Conservation (phyloP, 1,139 yeast genomes). For the Hemisphaericaspora xylanilytica region DNA sequence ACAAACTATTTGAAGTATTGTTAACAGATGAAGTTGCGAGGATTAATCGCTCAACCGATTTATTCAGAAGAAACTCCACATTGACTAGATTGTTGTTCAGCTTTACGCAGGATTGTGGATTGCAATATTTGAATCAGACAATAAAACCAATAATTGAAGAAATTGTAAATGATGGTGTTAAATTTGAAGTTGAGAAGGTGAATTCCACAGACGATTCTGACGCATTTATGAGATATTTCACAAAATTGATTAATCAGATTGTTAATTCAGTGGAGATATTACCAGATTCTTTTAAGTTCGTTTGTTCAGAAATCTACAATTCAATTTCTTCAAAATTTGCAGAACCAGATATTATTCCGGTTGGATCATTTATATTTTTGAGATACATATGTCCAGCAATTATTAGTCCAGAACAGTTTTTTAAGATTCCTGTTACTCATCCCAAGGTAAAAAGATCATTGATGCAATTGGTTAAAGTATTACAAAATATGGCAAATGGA, state of each 20-base stretch:
- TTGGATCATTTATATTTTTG: constrained; percentile 84
- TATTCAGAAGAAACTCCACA: constrained; percentile 77
- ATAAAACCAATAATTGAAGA: constrained; percentile 57
- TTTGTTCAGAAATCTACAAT: constrained; percentile 68
- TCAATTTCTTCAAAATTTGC: constrained; percentile 68
- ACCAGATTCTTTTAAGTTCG: constrained; percentile 72
- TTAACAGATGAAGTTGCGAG: constrained; percentile 60
- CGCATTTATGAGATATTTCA: constrained; percentile 57
- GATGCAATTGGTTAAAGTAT: constrained; percentile 77
- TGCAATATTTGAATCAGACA: constrained; percentile 51
- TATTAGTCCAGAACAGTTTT: constrained; percentile 76
- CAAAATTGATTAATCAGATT: constrained; percentile 60
- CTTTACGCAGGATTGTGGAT: constrained; percentile 67
- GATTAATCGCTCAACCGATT: constrained; percentile 65
- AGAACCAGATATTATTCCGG: constrained; percentile 66
- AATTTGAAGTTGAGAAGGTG: constrained; percentile 67
- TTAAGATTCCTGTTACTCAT: constrained; percentile 45
- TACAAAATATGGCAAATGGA: constrained; percentile 88
- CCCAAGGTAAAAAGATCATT: constrained; percentile 65
- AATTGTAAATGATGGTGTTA: constrained; percentile 48
- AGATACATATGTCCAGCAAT: constrained; percentile 90
- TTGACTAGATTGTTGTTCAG: constrained; percentile 75
- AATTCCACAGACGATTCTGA: constrained; percentile 35
- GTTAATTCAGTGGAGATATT: constrained; percentile 53
- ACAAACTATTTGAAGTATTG: constrained; percentile 55